These are phyloP conservation scores for Truncatella angustata DNA, from an alignment of 2,329 filamentous ascomycete genomes.

Conservation along the genomic window DNA sequence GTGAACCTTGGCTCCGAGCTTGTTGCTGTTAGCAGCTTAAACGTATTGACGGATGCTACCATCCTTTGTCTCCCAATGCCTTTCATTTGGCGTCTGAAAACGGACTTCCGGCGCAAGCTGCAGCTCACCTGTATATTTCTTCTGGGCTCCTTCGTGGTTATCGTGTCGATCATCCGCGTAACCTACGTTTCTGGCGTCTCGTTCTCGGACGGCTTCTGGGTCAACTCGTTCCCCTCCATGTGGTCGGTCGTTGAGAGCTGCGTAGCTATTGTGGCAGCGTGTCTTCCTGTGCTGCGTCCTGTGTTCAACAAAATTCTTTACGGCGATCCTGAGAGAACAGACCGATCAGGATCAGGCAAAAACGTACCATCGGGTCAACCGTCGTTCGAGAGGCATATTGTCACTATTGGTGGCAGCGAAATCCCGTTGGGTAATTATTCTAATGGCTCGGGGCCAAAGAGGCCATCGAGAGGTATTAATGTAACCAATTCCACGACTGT, in stretches of 20 bases:
- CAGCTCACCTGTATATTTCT: slow-evolving; percentile 9
- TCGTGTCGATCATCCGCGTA: background rate
- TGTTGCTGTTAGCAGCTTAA: slow-evolving; percentile 1
- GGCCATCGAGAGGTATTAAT: background rate
- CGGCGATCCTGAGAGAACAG: background rate
- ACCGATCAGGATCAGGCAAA: background rate
- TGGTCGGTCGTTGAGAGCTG: background rate
- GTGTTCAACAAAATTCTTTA: background rate
- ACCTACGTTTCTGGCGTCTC: background rate
- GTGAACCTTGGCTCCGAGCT: slow-evolving; percentile 6
- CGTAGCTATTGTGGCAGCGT: background rate
- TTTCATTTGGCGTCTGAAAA: slow-evolving; percentile 9
- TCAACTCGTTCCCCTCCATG: background rate
- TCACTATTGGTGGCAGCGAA: background rate
- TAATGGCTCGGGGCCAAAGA: background rate
- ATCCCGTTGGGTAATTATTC: background rate
- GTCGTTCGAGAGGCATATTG: background rate
- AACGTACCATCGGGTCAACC: background rate
- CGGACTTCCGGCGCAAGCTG: slow-evolving; percentile 5
- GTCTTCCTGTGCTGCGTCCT: background rate
- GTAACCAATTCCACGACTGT: background rate
- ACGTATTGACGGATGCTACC: slow-evolving; percentile 6
- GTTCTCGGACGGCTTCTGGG: slow-evolving; percentile 5
- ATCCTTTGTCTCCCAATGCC: slow-evolving; percentile 9
- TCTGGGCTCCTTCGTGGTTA: slow-evolving; percentile 8